Percentiles rank a stretch among this genome's conserved stretches.
Conservation (phyloP, 768 basidiomycete species). For the Boletus sensibilis region DNA sequence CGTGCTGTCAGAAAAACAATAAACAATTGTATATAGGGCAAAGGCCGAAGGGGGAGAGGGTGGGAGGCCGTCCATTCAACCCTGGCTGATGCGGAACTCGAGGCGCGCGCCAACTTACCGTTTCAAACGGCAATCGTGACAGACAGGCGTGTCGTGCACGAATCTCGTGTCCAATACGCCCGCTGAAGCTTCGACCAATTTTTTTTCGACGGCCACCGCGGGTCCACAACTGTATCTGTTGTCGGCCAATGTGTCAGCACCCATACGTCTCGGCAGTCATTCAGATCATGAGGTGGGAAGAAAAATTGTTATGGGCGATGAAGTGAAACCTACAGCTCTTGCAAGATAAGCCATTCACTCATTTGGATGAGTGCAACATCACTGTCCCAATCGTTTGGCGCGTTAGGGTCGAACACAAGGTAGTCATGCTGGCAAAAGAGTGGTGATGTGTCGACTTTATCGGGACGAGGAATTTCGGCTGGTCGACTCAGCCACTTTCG, state of each 20-base stretch:
- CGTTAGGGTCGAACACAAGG: slow-evolving; percentile 67
- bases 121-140: slow-evolving; percentile 57
- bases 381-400: slow-evolving; percentile 54
- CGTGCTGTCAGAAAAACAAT: slow-evolving; percentile 14
- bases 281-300: slow-evolving; percentile 9
- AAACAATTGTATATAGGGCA: slow-evolving; percentile 1
- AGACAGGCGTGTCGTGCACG: slow-evolving; percentile 52
- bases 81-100: slow-evolving; percentile 8
- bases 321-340: slow-evolving; percentile 49
- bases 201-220: slow-evolving; percentile 48
- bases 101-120: slow-evolving; percentile 41
- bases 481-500: slow-evolving; percentile 65
- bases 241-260: slow-evolving; percentile 19
- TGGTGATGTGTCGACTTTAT: slow-evolving; percentile 54
- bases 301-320: neutral
- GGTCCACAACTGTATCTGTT: slow-evolving; percentile 59
- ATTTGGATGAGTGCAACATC: slow-evolving; percentile 55
- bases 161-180: slow-evolving; percentile 39
- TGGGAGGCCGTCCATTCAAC: slow-evolving; percentile 3
- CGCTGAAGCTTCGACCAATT: slow-evolving; percentile 21
- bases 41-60: neutral
- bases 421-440: slow-evolving; percentile 69
- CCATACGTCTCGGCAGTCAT: slow-evolving; percentile 2
- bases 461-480: slow-evolving; percentile 53
- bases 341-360: slow-evolving; percentile 64